Evolutionary conservation across 352 stramenopile genomes (phyloP).

Genomic region (Phytophthora podocarpi): DNA sequence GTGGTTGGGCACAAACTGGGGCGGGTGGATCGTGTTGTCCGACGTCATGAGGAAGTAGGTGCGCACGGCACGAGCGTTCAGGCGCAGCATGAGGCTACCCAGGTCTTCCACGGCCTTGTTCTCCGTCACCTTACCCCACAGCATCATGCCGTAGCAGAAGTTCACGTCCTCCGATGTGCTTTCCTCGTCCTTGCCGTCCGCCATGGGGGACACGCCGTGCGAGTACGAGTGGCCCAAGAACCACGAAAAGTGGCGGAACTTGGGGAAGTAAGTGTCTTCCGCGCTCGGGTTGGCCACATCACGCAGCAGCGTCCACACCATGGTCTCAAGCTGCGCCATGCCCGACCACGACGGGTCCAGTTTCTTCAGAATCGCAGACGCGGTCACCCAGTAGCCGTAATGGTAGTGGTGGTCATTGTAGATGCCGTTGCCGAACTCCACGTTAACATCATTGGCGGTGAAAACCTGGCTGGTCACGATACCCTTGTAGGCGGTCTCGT

Average conservation of each 20-base stretch:
- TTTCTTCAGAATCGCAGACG: constrained; percentile 69
- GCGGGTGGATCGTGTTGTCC: constrained; percentile 69
- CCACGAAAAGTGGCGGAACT: constrained; percentile 82
- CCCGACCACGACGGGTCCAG: constrained; percentile 63
- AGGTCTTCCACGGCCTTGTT: constrained; percentile 70
- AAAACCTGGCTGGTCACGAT: constrained; percentile 62
- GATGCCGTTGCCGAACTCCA: constrained; percentile 79
- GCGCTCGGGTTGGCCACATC: constrained; percentile 75
- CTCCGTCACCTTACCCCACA: constrained; percentile 68
- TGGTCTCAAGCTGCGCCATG: constrained; percentile 62
- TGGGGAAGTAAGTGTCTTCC: constrained; percentile 65
- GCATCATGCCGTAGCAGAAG: constrained; percentile 82
- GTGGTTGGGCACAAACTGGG: constrained; percentile 72
- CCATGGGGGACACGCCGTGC: constrained; percentile 67
- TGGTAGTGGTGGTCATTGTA: constrained; percentile 90
- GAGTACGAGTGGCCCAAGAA: constrained; percentile 80
- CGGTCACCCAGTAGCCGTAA: constrained; percentile 82
- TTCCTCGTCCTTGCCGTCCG: constrained; percentile 80
- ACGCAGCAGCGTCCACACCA: constrained; percentile 71
- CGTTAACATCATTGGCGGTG: constrained; percentile 55
- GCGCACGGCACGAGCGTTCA: constrained; percentile 65
- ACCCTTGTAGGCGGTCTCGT: constrained; percentile 76
- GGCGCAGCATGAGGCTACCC: constrained; percentile 72
- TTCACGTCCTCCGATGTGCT: constrained; percentile 82
- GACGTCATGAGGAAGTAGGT: constrained; percentile 84